Evolutionary conservation across 163 green algal species (phyloP), one percentile per base, ranked within the genome.

Genomic region (Smithsoniella earleae): DNA sequence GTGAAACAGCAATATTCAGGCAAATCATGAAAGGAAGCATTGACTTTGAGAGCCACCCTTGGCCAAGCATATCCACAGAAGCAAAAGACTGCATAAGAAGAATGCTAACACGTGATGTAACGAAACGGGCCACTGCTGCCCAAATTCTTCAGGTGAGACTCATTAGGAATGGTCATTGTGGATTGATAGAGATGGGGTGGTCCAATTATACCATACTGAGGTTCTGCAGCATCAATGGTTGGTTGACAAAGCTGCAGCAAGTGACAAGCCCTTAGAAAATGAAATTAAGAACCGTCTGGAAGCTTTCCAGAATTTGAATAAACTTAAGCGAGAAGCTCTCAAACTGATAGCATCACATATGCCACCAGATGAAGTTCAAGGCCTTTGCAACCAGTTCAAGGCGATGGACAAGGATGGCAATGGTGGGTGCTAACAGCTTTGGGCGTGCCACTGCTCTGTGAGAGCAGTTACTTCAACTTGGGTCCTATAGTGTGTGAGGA

Each of bases 1-100:
- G 86, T 16, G 93, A 98, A 86, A 87, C 95, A 80, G 86, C 92
- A 77, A 97, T 98, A 75, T 96, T 96, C 69, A 93, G 97, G 69
- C 87, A 95, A 66, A 89, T 99, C 52, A 85, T 96, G 5, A 86
- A 86, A 66, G 90, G 86, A 55, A 73, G 89, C 4, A 69, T 96
- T 16, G 94, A 99, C 85, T 93, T 99, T 62, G 49, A 79, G 18
- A 84, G 66, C 22, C 85, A 95, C 34, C 94, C 93, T 4, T 99
- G 95, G 95, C 90, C 91, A 8, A 77, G 73, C 20, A 95, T 99
- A 77, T 95, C 84, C 25, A 73, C 27, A 46, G 43, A 40, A 45
- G 22, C 73, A 46, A 97, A 98, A 87, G 89, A 96, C 78, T 89
- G 85, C 69, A 86, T 99, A 43, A 76, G 79, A 22, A 82, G 82